Conservation (phyloP, 805 yeast genomes). For the Jamesozyma hellenica region DNA sequence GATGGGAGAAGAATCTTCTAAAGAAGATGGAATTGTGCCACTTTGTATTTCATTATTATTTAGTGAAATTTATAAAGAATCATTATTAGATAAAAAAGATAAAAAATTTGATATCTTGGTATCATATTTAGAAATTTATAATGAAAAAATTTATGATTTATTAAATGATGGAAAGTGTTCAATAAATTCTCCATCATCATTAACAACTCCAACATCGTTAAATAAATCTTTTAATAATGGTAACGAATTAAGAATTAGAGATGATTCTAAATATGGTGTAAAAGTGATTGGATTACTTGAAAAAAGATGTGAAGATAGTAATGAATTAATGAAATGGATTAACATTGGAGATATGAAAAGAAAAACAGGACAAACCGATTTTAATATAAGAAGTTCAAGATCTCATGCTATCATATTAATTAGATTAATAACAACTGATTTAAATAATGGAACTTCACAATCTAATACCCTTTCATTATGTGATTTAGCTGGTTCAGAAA, state of each 20-base stretch:
- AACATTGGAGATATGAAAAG: constrained; percentile 63
- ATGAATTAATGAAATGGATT: constrained; percentile 52
- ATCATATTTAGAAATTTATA: constrained; percentile 78
- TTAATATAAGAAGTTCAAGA: constrained; percentile 76
- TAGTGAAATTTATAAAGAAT: constrained; percentile 31
- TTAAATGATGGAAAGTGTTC: constrained; percentile 33
- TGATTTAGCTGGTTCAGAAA: constrained; percentile 95
- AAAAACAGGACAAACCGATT: constrained; percentile 82
- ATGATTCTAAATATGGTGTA: constrained; percentile 63
- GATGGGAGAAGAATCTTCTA: constrained; percentile 42
- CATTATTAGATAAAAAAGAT: constrained; percentile 4
- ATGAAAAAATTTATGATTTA: constrained; percentile 69
- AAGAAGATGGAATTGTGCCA: constrained; percentile 58
- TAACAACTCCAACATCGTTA: constrained; percentile 7
- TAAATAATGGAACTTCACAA: constrained; percentile 30
- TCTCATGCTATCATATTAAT: constrained; percentile 85
- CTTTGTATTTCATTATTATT: constrained; percentile 47
- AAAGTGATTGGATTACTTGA: constrained; percentile 66
- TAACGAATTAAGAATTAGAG: constrained; percentile 63
- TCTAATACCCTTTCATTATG: constrained; percentile 69
- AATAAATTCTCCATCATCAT: constrained; percentile 5
- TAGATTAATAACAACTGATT: constrained; percentile 39
- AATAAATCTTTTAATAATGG: constrained; percentile 5
- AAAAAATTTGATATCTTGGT: constrained; percentile 41
- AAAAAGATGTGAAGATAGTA: constrained; percentile 43